phyloP scores from a whole-genome alignment of 768 basidiomycete genomes.

The Favolaschia claudopus region DNA sequence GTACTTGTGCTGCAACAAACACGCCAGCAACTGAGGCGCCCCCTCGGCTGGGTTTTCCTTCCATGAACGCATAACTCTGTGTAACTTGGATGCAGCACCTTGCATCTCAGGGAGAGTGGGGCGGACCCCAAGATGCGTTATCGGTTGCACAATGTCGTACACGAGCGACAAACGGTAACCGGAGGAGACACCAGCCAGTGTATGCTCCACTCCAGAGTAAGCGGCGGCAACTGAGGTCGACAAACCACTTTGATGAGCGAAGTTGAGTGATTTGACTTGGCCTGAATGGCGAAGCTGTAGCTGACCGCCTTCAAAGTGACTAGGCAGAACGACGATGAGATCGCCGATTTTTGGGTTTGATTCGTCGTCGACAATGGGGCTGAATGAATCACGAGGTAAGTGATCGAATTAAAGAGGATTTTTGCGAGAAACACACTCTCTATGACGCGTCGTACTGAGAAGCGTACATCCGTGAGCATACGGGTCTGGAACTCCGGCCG shows the following conservation, averaged over 20 bases:
- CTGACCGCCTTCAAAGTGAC: constrained; percentile 18
- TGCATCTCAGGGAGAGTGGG: constrained; percentile 24
- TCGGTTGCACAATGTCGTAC: constrained; percentile 23
- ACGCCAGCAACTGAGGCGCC: constrained; percentile 15
- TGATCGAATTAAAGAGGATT: too few species aligned
- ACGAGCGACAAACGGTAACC: constrained; percentile 23
- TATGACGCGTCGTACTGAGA: not conserved
- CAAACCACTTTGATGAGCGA: constrained; percentile 10
- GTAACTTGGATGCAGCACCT: constrained; percentile 17
- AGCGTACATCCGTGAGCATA: too few species aligned
- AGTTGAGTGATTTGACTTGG: constrained; percentile 12
- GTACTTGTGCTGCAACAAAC: constrained; percentile 19
- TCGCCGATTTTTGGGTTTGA: constrained; percentile 18
- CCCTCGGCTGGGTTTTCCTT: constrained; percentile 10
- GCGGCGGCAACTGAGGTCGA: constrained; percentile 23
- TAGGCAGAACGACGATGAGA: constrained; percentile 22
- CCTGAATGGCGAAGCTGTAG: constrained; percentile 20
- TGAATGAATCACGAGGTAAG: not conserved
- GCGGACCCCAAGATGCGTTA: not conserved
- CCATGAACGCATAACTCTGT: constrained; percentile 25
- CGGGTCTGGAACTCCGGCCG: too few species aligned
- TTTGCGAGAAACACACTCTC: constrained; percentile 9
- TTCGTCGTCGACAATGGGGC: constrained; percentile 16
- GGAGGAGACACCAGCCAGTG: constrained; percentile 4
- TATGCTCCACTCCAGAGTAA: constrained; percentile 24